These are phyloP conservation scores for Saccharomycopsis sp. DNA, from an alignment of 805 yeast genomes.

Conservation along the genomic window DNA sequence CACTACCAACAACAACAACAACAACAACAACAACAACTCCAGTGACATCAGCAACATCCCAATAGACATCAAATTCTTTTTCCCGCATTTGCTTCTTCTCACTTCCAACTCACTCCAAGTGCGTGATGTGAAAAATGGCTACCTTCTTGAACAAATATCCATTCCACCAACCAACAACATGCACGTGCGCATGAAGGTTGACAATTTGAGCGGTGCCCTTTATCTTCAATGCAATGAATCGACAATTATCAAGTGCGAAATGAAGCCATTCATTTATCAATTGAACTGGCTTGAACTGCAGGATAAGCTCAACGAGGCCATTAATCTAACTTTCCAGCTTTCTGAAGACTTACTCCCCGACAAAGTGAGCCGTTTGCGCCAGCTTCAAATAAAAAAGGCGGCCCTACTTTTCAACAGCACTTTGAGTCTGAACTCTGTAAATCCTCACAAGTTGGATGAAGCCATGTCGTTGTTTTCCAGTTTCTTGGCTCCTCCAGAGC, in stretches of 20 bases:
- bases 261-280: slow-evolving; percentile 28
- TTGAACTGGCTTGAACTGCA: slow-evolving; percentile 26
- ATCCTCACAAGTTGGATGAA: slow-evolving; percentile 24
- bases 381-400: slow-evolving; percentile 36
- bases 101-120: not conserved
- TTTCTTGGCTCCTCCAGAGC: slow-evolving; percentile 51
- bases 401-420: not conserved
- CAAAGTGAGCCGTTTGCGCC: slow-evolving; percentile 32
- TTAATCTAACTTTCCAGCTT: slow-evolving; percentile 32
- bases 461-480: slow-evolving; percentile 41
- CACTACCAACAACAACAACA: too few relatives aligned
- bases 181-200: not conserved
- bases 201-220: not conserved
- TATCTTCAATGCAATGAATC: not conserved
- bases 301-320: slow-evolving; percentile 35
- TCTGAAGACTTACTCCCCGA: slow-evolving; percentile 24
- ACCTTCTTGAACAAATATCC: not conserved
- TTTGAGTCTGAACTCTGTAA: not conserved
- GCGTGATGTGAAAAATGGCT: not conserved
- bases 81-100: slow-evolving; percentile 1
- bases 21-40: too few relatives aligned
- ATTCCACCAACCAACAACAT: not conserved
- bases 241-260: slow-evolving; percentile 24
- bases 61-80: not conserved
- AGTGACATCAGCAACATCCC: too few relatives aligned